Evolutionary conservation across 257 asterid species (phyloP).

Genomic region (Plantago major): DNA sequence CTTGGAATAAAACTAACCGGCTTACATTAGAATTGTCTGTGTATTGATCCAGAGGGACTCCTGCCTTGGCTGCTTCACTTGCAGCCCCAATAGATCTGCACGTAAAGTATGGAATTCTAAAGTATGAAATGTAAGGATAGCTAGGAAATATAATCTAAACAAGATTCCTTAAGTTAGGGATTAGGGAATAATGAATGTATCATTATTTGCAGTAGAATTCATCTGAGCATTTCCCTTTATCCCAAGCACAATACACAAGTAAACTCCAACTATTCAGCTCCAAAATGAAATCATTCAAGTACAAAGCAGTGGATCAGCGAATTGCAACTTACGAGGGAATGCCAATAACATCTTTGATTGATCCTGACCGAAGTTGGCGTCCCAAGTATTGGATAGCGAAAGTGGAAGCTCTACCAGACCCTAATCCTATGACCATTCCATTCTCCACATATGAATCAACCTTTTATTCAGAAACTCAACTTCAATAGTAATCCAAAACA

Average conservation of each 20-base stretch:
- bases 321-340: constrained; percentile 50
- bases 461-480: constrained; percentile 30
- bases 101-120: no score
- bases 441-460: constrained; percentile 64
- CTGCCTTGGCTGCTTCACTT: constrained; percentile 82
- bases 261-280: not conserved
- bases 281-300: not conserved
- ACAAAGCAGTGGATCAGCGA: not conserved
- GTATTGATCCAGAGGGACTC: constrained; percentile 63
- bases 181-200: no score
- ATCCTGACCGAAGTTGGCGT: constrained; percentile 54
- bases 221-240: not conserved
- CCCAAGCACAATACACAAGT: not conserved
- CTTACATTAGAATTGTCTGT: constrained; percentile 43
- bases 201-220: not conserved
- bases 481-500: not conserved
- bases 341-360: constrained; percentile 45
- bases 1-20: constrained; percentile 1
- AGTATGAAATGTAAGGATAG: no score
- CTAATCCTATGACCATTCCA: constrained; percentile 75
- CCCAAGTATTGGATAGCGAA: constrained; percentile 72
- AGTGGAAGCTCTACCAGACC: constrained; percentile 65
- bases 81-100: constrained; percentile 77
- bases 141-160: no score
- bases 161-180: no score